Evolutionary conservation across 257 asterid species (phyloP), one percentile per base, ranked within the genome.

Genomic region (Solanum tarijense): DNA sequence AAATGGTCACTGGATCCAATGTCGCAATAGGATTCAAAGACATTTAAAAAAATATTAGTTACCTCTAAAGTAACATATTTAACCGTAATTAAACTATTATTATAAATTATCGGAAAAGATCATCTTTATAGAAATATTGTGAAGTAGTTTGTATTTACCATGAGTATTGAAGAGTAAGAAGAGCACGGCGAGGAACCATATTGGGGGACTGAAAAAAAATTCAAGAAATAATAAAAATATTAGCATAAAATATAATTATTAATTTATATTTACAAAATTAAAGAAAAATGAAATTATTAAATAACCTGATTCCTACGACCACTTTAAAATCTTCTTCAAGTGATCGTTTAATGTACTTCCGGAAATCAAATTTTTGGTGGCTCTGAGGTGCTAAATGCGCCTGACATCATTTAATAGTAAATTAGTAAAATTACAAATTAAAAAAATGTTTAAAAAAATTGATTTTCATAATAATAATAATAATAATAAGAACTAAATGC

Each of bases 241-340:
- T 79, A 43, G 66, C 16, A 46, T 25, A 81, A 16, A 32, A 81
- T 16, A 27, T 7, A 16, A 23, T 7, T 27, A 29, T 35, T 35
- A 35, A 34, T 35, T 46, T 81, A 29, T 25, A 7, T 27, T 73
- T 46, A 18, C 2, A 27, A 81, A 29, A 14, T 46, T 16, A 2
- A 5, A 34, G 38, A 73, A 38, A 25, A 43, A 18, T 16, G 41
- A 81, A 46, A 6, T 12, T 20, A 21, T 20, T 9, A 35, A 82
- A 89, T 12, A 48, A 97, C 99, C 99, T 97, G 66, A 97, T 97
- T 58, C 99, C 99, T 31, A 97, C 99, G 12, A 97, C 98, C 66
- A 95, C 98, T 92, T 93, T 97, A 94, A 97, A 97, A 89, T 97
- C 99, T 89, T 96, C 96, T 87, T 97, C 99, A 20, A 96, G 93